Evolutionary conservation across 371 early-diverging fungal genomes (phyloP), one percentile per base, ranked within the genome.

Genomic region (Mucor lusitanicus): DNA sequence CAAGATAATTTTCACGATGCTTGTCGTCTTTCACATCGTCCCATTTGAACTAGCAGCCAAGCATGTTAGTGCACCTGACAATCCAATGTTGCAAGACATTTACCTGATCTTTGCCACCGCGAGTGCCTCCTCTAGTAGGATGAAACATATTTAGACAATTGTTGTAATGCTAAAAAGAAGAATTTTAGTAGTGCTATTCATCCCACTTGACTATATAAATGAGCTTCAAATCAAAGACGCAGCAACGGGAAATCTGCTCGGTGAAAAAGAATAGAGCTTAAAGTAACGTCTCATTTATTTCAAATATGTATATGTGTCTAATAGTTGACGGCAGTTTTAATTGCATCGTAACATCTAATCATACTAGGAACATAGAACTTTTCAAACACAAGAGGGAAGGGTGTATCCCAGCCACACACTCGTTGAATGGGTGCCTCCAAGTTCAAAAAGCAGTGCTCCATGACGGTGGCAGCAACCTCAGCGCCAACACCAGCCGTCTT

Each of bases 361-460:
- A 91, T 90, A 61, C 89, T 90, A 2, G 99, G 99, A 61, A 97
- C 87, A 77, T 97, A 97, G 72, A 97, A 94, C 80, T 93, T 92
- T 74, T 99, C 99, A 82, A 88, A 97, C 9, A 91, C 87, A 19
- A 99, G 79, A 8, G 99, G 99, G 82, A 99, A 99, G 3, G 99
- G 99, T 13, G 94, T 91, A 76, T 97, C 97, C 82, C 91, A 92
- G 1, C 96, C 96, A 70, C 91, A 89, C 6, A 99, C 91, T 8
- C 98, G 86, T 69, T 88, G 87, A 32, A 95, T 88, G 42, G 98
- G 98, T 3, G 93, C 89, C 67, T 97, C 94, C 25, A 98, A 79
- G 25, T 91, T 76, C 59, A 91, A 74, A 75, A 94, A 95, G 72
- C 93, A 91, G 62, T 90, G 79, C 59, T 98, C 96, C 87, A 95